Evolutionary conservation across 2,329 filamentous ascomycete genomes (phyloP).

Genomic region (Pseudocercospora musae): DNA sequence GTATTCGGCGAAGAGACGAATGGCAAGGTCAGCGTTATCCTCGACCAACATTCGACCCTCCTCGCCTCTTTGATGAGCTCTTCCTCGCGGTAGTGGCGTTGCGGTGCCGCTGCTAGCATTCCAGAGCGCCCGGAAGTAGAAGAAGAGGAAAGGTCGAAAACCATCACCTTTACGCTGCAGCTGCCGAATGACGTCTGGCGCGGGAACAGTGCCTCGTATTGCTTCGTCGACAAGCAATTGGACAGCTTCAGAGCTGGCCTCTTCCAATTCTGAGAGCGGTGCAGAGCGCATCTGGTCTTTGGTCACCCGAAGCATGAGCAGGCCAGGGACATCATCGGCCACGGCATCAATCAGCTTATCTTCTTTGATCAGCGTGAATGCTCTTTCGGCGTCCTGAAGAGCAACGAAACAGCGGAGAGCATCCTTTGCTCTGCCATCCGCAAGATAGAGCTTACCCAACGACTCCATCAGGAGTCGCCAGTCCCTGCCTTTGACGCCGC

Average conservation of each 20-base stretch:
- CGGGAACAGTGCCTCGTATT: conserved; percentile 78
- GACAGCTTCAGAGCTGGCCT: conserved; percentile 77
- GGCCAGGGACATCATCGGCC: conserved; percentile 81
- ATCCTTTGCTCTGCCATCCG: conserved; percentile 75
- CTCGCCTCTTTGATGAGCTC: conserved; percentile 34
- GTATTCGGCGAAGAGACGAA: conserved; percentile 81
- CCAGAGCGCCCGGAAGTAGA: conserved; percentile 88
- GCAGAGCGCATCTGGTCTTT: conserved; percentile 65
- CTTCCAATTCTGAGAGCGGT: conserved; percentile 67
- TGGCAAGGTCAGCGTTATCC: conserved; percentile 79
- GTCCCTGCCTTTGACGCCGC: conserved; percentile 66
- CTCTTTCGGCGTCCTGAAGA: conserved; percentile 85
- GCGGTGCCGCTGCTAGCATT: conserved; percentile 33
- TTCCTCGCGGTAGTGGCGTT: conserved; percentile 18
- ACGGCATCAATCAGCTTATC: conserved; percentile 88
- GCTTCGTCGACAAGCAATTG: conserved; percentile 86
- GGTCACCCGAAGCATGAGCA: conserved; percentile 82
- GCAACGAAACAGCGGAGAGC: conserved; percentile 85
- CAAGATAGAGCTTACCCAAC: conserved; percentile 79
- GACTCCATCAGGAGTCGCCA: conserved; percentile 89
- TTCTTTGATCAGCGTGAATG: conserved; percentile 80
- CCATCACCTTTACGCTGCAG: conserved; percentile 59
- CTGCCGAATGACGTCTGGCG: conserved; percentile 73
- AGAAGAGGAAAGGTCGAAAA: conserved; percentile 75
- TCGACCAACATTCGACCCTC: conserved; percentile 69